Conservation (phyloP, 805 yeast species). For the Lachancea meyersii region DNA sequence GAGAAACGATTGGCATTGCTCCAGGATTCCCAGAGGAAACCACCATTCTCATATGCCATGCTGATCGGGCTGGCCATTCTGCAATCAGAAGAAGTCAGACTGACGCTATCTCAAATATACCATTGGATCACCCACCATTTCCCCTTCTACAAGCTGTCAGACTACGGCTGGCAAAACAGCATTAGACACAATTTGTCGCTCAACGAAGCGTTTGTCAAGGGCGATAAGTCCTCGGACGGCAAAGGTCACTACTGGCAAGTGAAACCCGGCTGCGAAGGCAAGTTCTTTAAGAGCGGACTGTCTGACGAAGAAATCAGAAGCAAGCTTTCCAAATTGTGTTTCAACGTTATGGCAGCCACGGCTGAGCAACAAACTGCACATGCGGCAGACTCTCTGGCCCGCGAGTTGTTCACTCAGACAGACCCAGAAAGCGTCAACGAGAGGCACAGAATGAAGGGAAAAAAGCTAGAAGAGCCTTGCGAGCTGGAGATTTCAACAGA, state of each 20-base stretch:
- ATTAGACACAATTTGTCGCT: conserved; percentile 89
- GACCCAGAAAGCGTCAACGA: background rate
- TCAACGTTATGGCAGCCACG: conserved; percentile 4
- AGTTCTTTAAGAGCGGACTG: conserved; percentile 53
- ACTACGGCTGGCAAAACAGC: conserved; percentile 96
- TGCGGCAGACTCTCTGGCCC: background rate
- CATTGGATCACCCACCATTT: conserved; percentile 87
- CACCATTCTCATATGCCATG: conserved; percentile 92
- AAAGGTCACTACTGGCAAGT: conserved; percentile 89
- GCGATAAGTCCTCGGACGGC: conserved; percentile 85
- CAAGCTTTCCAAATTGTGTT: conserved; percentile 11
- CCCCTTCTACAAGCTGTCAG: conserved; percentile 72
- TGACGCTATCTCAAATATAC: conserved; percentile 80
- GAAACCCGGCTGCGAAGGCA: conserved; percentile 73
- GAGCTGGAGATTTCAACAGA: conserved; percentile 6
- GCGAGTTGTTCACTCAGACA: conserved; percentile 1
- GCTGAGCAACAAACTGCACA: background rate
- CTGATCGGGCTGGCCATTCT: conserved; percentile 89
- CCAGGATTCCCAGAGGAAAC: conserved; percentile 43
- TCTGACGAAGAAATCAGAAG: conserved; percentile 21
- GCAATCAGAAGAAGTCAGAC: conserved; percentile 63
- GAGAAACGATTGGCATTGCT: conserved; percentile 8
- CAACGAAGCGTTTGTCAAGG: conserved; percentile 85
- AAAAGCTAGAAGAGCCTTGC: conserved; percentile 3
- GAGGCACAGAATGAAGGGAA: background rate